Evolutionary conservation across 495 filamentous ascomycete genomes (phyloP), one percentile per base, ranked within the genome.

Genomic region (Jackrogersella minutella): DNA sequence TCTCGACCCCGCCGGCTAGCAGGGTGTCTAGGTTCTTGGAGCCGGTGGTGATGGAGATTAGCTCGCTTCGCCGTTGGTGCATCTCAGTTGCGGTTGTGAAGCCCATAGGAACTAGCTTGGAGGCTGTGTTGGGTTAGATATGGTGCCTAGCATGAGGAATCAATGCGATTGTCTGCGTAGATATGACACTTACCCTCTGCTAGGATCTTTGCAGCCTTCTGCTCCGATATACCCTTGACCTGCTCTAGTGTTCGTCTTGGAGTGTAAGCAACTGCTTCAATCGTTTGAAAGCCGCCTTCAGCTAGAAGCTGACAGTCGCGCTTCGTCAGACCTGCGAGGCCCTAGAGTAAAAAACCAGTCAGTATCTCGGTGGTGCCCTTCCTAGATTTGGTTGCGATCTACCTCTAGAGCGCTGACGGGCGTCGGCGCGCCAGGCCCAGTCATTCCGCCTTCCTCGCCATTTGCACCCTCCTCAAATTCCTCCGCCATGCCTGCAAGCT

Each of bases 61-160:
- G 84, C 74, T 98, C 95, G 74, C 91, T 96, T 74, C 95, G 88
- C 59, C 95, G 88, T 44, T 92, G 92, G 71, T 99, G 95, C 96
- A 99, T 99, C 79, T 99, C 95, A 0, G 95, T 99, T n/a, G 95
- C 95, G 0, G 95, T 99, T 5, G 95, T 99, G 74, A 99, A 99
- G 8, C 95, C 95, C 92, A 99, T 96, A 0, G 95, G 95, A 0
- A 99, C 95, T 36, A 97, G 84, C 76, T 97, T 98, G 13, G 93
- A 92, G 21, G 94, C 95, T 96, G 69, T 58, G 43, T 17, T 8
- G 68, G 11, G 58, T 51, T 70, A 69, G 68, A 58, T n/a, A n/a
- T n/a, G 33, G 43, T 21, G 13, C 5, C 30, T 28, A 10, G 4
- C 8, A 40, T 17, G 9, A 9, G 17, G 16, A 21, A 43, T 1